These are phyloP conservation scores for Tolypocladium capitatum DNA, from an alignment of 2,329 filamentous ascomycete genomes.

Conservation along the genomic window DNA sequence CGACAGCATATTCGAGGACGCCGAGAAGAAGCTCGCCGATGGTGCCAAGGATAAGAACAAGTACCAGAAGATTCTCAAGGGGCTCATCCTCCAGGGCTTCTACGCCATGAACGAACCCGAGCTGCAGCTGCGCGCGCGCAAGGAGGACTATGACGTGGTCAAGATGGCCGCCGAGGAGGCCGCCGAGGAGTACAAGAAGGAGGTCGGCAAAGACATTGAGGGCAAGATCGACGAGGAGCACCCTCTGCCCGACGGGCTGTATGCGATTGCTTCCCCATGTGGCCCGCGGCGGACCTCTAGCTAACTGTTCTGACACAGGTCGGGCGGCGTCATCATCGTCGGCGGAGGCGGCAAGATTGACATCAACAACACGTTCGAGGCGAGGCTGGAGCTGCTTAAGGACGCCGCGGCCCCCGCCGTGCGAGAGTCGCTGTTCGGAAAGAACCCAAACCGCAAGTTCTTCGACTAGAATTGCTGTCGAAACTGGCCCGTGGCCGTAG, in stretches of 20 bases:
- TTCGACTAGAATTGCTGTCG: conserved; percentile 52
- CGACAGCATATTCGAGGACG: conserved; percentile 75
- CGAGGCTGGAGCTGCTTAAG: conserved; percentile 74
- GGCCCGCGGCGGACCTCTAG: conserved; percentile 9
- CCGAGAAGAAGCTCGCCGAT: conserved; percentile 54
- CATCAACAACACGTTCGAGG: conserved; percentile 96
- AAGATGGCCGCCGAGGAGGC: conserved; percentile 70
- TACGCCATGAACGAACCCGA: conserved; percentile 78
- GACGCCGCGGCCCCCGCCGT: conserved; percentile 74
- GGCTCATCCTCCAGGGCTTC: conserved; percentile 75
- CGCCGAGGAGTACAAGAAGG: conserved; percentile 71
- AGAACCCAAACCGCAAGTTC: conserved; percentile 94
- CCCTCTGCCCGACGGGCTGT: conserved; percentile 71
- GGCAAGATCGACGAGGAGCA: conserved; percentile 67
- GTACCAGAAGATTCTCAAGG: conserved; percentile 66
- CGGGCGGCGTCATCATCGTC: conserved; percentile 70
- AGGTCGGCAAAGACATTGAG: conserved; percentile 54
- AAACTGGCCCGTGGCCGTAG: not conserved
- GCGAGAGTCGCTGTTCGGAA: conserved; percentile 76
- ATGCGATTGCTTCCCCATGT: conserved; percentile 27
- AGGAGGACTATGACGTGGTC: conserved; percentile 63
- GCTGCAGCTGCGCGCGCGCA: conserved; percentile 60
- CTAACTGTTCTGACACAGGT: conserved; percentile 33
- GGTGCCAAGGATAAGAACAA: conserved; percentile 56
- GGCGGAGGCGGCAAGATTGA: conserved; percentile 87